Conservation (phyloP, 192 early-diverging fungal species). For the Kappamyces sp. region DNA sequence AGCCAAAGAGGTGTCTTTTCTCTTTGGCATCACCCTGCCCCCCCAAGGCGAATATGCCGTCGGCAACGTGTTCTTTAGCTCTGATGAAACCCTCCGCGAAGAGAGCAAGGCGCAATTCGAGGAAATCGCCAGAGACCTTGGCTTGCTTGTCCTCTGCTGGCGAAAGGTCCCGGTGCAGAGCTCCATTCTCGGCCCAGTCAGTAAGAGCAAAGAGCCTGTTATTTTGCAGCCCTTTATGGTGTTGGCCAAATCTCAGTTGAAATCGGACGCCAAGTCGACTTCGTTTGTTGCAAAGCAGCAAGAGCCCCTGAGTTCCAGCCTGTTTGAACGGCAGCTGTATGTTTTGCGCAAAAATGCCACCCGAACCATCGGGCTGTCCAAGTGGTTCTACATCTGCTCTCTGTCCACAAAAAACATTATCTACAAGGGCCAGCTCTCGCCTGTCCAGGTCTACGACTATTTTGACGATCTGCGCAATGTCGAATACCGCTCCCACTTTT, state of each 20-base stretch:
- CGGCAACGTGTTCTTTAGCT: slow-evolving; percentile 91
- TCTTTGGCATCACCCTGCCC: slow-evolving; percentile 64
- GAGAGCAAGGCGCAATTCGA: slow-evolving; percentile 75
- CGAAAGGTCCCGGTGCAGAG: slow-evolving; percentile 79
- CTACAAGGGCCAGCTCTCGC: slow-evolving; percentile 96
- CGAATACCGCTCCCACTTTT: slow-evolving; percentile 84
- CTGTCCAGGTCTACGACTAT: slow-evolving; percentile 90
- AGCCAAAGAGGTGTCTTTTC: slow-evolving; percentile 43
- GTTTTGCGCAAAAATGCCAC: slow-evolving; percentile 85
- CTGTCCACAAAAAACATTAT: slow-evolving; percentile 88
- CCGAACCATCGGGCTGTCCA: slow-evolving; percentile 74
- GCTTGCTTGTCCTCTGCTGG: slow-evolving; percentile 82
- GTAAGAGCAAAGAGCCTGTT: slow-evolving; percentile 82
- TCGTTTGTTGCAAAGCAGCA: slow-evolving; percentile 13
- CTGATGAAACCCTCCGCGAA: slow-evolving; percentile 54
- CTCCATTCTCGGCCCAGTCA: slow-evolving; percentile 82
- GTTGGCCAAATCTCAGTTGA: slow-evolving; percentile 28
- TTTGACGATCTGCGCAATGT: slow-evolving; percentile 83
- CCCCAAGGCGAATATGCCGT: slow-evolving; percentile 83
- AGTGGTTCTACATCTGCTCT: slow-evolving; percentile 98
- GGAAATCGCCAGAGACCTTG: slow-evolving; percentile 64
- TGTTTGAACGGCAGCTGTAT: slow-evolving; percentile 83
- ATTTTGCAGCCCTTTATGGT: slow-evolving; percentile 91
- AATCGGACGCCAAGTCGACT: neutral
- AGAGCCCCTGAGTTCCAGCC: slow-evolving; percentile 33